Evolutionary conservation across 2,329 filamentous ascomycete species (phyloP).

Genomic region (Phyllosticta ampelicida): DNA sequence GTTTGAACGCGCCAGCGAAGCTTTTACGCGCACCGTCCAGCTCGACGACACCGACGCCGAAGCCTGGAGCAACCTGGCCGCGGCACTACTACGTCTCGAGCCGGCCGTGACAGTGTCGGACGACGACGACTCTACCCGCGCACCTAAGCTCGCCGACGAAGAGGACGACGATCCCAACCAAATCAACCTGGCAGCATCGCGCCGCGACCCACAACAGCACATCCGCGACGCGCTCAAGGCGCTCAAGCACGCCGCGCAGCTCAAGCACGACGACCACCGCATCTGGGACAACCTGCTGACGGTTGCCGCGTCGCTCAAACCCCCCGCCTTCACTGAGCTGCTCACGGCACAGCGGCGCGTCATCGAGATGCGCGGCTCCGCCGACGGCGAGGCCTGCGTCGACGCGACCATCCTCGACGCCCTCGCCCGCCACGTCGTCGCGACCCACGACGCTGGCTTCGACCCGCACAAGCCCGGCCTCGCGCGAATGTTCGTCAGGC

Average conservation of each 20-base stretch:
- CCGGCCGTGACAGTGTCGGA: slow-evolving; percentile 21
- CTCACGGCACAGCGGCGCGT: slow-evolving; percentile 64
- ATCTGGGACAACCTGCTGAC: slow-evolving; percentile 98
- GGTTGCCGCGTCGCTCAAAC: slow-evolving; percentile 65
- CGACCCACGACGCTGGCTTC: slow-evolving; percentile 31
- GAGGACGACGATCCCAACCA: slow-evolving; percentile 20
- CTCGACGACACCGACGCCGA: slow-evolving; percentile 82
- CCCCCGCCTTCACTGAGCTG: slow-evolving; percentile 65
- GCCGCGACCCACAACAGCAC: slow-evolving; percentile 46
- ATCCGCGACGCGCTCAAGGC: slow-evolving; percentile 68
- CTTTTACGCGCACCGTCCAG: slow-evolving; percentile 73
- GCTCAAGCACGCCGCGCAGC: slow-evolving; percentile 73
- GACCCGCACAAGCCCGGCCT: slow-evolving; percentile 37
- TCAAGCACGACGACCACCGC: slow-evolving; percentile 77
- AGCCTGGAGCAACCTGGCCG: slow-evolving; percentile 90
- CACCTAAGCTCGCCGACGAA: slow-evolving; percentile 24
- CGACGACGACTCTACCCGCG: slow-evolving; percentile 10
- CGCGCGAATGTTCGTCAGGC: slow-evolving; percentile 52
- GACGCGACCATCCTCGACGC: slow-evolving; percentile 63
- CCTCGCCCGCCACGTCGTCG: slow-evolving; percentile 60
- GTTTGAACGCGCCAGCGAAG: slow-evolving; percentile 69
- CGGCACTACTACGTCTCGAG: slow-evolving; percentile 63
- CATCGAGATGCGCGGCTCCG: slow-evolving; percentile 57
- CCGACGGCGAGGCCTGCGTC: slow-evolving; percentile 63
- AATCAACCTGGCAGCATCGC: slow-evolving; percentile 14